Base-by-base conservation (phyloP, 1,139 yeast genomes). In the Candida dubliniensis region DNA sequence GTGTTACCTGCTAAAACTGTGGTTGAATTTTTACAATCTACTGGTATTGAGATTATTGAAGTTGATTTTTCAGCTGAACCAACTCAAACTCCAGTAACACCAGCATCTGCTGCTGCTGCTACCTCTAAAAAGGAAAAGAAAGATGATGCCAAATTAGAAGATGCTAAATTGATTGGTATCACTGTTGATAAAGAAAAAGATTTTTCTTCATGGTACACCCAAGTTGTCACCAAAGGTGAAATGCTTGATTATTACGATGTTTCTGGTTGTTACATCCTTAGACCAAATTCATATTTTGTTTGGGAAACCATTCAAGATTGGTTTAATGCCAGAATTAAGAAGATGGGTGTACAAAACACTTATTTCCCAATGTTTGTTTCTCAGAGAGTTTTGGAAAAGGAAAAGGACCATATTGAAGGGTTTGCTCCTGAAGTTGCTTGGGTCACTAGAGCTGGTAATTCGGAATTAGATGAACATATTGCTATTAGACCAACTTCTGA, bases 381-480 rank as follows among this genome's bases (percentile, higher is more conserved):
- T 9, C 77, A 89, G 43, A 80, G 82, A 57, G 99, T 93, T 30
- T 77, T 95, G 60, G 98, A 93, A 70, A 89, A 86, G 73, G 99
- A 95, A 75, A 95, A 95, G 73, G 99, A 95, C 66, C 99, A 95
- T 65, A 84, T 95, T 59, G 99, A 95, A 70, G 99, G 99, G 33
- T 95, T 95, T 67, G 99, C 99, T 41, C 99, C 99, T 27, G 99
- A 95, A 71, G 99, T 95, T 46, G 99, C 99, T 23, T 95, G 99
- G 99, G 99, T 95, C 54, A 95, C 99, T 48, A 82, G 77, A 60
- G 99, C 99, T 41, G 99, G 99, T 59, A 69, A 73, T 41, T 87
- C 96, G 27, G 98, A 93, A 43, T 79, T 95, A 57, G 99, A 95
- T 46, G 99, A 95, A 73, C 99, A 96, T 58, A 88, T 95, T 61